Evolutionary conservation across 2,329 filamentous ascomycete species (phyloP).

Genomic region (Pyrenophora tritici-repentis): DNA sequence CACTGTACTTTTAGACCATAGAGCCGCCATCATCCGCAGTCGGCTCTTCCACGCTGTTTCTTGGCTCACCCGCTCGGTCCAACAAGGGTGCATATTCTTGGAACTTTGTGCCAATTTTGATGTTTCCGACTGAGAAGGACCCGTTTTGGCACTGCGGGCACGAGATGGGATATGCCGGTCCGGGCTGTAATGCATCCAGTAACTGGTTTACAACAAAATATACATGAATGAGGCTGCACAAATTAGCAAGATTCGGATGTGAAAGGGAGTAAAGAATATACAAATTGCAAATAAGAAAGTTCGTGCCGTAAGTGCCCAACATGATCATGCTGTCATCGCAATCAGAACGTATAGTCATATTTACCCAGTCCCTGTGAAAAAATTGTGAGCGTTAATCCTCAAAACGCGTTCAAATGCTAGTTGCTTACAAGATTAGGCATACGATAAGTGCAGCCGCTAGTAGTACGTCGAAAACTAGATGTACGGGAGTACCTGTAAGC

Average conservation of each 20-base stretch:
- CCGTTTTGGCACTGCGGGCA: constrained; percentile 36
- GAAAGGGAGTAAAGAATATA: constrained; percentile 13
- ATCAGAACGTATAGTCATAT: neutral
- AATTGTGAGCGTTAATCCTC: neutral
- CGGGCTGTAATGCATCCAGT: constrained; percentile 18
- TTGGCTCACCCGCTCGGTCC: neutral
- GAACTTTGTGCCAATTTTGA: constrained; percentile 6
- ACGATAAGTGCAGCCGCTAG: constrained; percentile 27
- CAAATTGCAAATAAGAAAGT: constrained; percentile 37
- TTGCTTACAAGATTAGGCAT: constrained; percentile 27
- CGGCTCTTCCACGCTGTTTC: neutral
- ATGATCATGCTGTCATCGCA: constrained; percentile 1
- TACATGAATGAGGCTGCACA: constrained; percentile 26
- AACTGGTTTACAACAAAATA: constrained; percentile 31
- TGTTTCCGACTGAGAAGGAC: constrained; percentile 18
- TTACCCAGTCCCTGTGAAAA: constrained; percentile 1
- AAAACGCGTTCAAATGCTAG: too few relatives aligned
- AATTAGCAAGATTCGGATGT: neutral
- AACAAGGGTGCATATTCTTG: neutral
- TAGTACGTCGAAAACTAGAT: constrained; percentile 29
- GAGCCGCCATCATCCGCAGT: neutral
- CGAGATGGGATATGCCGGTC: constrained; percentile 19
- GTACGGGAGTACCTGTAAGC: constrained; percentile 33
- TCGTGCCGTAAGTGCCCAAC: constrained; percentile 36
- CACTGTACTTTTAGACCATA: neutral